Evolutionary conservation across 2,329 filamentous ascomycete species (phyloP).

Genomic region (Cercospora zeae-maydis): DNA sequence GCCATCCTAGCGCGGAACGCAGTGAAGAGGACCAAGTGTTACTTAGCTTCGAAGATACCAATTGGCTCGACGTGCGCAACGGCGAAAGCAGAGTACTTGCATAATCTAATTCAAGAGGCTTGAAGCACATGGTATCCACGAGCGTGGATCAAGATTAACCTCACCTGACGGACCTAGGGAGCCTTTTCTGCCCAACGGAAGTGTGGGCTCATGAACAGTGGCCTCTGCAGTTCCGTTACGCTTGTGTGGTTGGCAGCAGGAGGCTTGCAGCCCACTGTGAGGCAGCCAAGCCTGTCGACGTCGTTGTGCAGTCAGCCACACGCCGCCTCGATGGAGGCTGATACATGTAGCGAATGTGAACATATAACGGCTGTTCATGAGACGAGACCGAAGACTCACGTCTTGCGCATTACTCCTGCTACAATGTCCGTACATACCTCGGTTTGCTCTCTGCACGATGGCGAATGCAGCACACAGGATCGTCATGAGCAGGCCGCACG

Average conservation of each 20-base stretch:
- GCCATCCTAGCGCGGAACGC: conserved; percentile 38
- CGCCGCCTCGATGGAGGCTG: not conserved
- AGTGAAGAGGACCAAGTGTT: conserved; percentile 32
- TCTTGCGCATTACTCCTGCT: too few relatives aligned
- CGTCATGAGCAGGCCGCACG: too few relatives aligned
- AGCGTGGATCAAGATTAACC: not conserved
- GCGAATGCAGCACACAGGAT: too few relatives aligned
- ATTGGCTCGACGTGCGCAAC: conserved; percentile 54
- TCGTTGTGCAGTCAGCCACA: not conserved
- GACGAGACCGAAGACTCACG: too few relatives aligned
- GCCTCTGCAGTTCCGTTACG: not conserved
- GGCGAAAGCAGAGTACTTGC: conserved; percentile 54
- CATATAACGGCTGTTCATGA: too few relatives aligned
- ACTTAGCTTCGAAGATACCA: conserved; percentile 41
- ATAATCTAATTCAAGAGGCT: conserved; percentile 27
- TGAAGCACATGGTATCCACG: not conserved
- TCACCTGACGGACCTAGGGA: not conserved
- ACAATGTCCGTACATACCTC: too few relatives aligned
- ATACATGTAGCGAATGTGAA: too few relatives aligned
- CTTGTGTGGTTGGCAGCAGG: not conserved
- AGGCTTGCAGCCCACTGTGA: not conserved
- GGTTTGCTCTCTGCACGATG: too few relatives aligned
- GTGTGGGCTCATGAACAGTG: not conserved
- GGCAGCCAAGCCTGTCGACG: not conserved
- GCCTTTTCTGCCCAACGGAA: not conserved